Evolutionary conservation across 2,329 filamentous ascomycete genomes (phyloP).

Genomic region (Ophiostoma ips): DNA sequence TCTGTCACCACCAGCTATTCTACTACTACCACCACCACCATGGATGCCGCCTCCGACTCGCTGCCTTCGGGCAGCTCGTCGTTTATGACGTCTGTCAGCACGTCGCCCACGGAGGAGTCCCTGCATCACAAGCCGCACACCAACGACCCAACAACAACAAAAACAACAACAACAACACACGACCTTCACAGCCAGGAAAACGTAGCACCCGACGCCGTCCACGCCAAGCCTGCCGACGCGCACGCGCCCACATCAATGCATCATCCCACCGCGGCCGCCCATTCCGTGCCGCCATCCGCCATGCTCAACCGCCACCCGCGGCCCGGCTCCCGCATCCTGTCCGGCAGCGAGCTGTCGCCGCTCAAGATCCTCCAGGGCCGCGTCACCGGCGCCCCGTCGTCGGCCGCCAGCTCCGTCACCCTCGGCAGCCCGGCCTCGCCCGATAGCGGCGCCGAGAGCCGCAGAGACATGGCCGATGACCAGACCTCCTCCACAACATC

Average conservation of each 20-base stretch:
- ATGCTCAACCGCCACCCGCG: constrained; percentile 7
- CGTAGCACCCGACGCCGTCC: constrained; percentile 21
- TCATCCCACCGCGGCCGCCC: not conserved
- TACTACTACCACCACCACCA: not conserved
- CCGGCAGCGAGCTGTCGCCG: constrained; percentile 42
- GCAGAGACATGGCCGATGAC: constrained; percentile 5
- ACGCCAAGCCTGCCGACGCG: constrained; percentile 1
- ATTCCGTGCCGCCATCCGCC: not conserved
- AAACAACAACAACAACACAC: not conserved
- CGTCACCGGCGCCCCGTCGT: constrained; percentile 3
- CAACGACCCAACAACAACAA: too few species aligned
- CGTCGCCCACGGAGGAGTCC: too few species aligned
- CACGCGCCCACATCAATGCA: too few species aligned
- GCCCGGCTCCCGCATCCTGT: constrained; percentile 35
- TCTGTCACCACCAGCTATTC: constrained; percentile 9
- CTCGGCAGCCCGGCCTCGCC: constrained; percentile 10
- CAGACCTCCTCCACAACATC: constrained; percentile 7
- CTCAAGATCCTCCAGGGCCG: constrained; percentile 36
- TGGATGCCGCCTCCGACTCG: constrained; percentile 7
- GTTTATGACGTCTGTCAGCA: constrained; percentile 16
- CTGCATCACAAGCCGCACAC: too few species aligned
- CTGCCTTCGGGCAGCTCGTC: constrained; percentile 18
- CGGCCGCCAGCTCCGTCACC: constrained; percentile 13
- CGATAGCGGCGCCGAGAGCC: constrained; percentile 13
- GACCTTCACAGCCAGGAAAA: constrained; percentile 27